Base-by-base conservation (phyloP, 257 asterid genomes). In the Primulina huaijiensis region DNA sequence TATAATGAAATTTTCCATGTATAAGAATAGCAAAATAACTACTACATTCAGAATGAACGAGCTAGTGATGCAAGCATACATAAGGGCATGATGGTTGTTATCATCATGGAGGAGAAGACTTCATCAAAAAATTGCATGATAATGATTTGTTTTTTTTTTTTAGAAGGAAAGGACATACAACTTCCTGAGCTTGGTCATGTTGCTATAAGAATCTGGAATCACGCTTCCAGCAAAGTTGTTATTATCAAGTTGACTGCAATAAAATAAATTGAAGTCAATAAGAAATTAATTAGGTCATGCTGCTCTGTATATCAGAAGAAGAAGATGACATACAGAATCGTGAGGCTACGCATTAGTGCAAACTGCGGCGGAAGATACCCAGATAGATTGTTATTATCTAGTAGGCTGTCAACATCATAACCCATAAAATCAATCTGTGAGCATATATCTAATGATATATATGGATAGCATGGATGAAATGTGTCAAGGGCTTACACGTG, bases 331-430 rank as follows among this genome's bases (percentile, higher is more conserved):
- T 64, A 82, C 86, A 84, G 80, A 67, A 84, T 79, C 14, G 83
- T 80, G 75, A 84, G 74, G 52, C 14, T 64, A 35, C 56, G 80
- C 85, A 84, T 75, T 63, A 46, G 62, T 17, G 86, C 53, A 34
- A 77, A 67, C 74, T 79, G 78, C 0, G 86, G 82, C 3, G 89
- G 89, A 79, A 91, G 95, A 77, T 73, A 77, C 27, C 97, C 97
- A 6, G 91, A 74, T 53, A 91, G 75, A 62, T 83, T 59, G 77
- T 91, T 91, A 75, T 83, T 91, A 65, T 83, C 88, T 56, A 80
- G 81, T 65, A 83, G 87, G 72, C 87, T 82, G 83, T 60, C 55
- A 76, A 62, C 52, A 64, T 46, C 68, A 38, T 21, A 64, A 33
- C 14, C 52, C 58, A 64, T 14, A 38, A 2, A 27, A 2, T 2